Base-by-base conservation (phyloP, 139 green algal species). In the Edaphochlamys debaryana region DNA sequence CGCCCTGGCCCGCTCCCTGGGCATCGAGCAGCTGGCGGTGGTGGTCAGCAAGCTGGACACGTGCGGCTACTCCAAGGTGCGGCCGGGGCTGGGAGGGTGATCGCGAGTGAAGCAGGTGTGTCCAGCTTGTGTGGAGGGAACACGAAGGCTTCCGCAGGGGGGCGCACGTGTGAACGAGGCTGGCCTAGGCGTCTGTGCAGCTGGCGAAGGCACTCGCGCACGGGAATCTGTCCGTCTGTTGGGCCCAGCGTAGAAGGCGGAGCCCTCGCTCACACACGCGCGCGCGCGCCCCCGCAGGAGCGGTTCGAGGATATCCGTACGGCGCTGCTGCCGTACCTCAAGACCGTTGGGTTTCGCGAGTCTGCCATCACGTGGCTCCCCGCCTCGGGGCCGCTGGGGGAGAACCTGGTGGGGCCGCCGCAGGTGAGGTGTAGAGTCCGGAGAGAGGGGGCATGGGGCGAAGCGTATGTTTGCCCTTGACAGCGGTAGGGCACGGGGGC, bases 1-100 rank as follows among this genome's bases (percentile, higher is more conserved):
- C 2, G 94, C 97, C 88, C 91, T 99, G 72, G 96, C 96, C 0
- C 87, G 92, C 52, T 96, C 89, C 74, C 86, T 98, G 64, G 98
- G 97, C 27, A 90, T 99, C 13, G 91, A 98, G 83, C 93, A 98
- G 82, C 45, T 99, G 72, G 92, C 94, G 3, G 96, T 99, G 23
- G 95, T 97, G 27, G 89, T 98, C 30, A 97, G 85, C 83, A 98
- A 98, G 90, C 92, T 98, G 70, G 95, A 98, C 89, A 95, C 91
- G 20, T 94, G 88, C 37, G 92, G 88, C 79, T 96, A 91, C 77
- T 85, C 41, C 42, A 50, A 82, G 76, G 76, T 82, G 36, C 8
- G 86, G 60, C n/a, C n/a, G n/a, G n/a, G n/a, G n/a, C n/a, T n/a
- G n/a, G n/a, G n/a, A n/a, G n/a, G n/a, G n/a, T n/a, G n/a, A n/a